Percentiles rank a stretch among this genome's conserved stretches.
Evolutionary conservation across 768 basidiomycete species (phyloP).

Genomic region (Boletus patriciae): DNA sequence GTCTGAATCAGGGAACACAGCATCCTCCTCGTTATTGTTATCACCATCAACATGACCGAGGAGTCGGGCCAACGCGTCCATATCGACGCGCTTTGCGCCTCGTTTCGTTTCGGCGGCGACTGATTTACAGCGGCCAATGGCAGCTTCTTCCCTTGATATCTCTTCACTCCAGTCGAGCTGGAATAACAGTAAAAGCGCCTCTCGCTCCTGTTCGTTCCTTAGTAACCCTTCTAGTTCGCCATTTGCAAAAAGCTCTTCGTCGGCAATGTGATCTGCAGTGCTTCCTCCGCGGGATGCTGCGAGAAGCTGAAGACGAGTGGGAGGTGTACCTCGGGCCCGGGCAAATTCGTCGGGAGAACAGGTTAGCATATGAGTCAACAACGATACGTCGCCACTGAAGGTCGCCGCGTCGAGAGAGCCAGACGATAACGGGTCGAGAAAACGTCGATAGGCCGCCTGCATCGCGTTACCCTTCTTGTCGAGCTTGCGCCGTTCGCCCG

Average conservation of each 20-base stretch:
- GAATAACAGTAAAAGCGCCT: constrained; percentile 39
- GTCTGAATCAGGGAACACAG: constrained; percentile 21
- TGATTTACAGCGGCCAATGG: background rate
- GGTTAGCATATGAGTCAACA: constrained; percentile 57
- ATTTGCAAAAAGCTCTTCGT: constrained; percentile 70
- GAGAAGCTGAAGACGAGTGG: constrained; percentile 69
- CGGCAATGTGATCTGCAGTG: constrained; percentile 48
- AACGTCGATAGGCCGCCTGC: constrained; percentile 51
- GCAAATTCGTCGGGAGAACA: constrained; percentile 35
- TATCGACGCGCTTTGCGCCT: constrained; percentile 47
- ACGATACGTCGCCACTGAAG: constrained; percentile 26
- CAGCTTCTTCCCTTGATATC: constrained; percentile 26
- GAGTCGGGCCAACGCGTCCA: constrained; percentile 55
- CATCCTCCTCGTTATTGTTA: constrained; percentile 25
- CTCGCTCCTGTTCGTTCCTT: constrained; percentile 52
- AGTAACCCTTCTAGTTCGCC: constrained; percentile 67
- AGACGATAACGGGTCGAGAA: constrained; percentile 56
- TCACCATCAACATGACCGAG: constrained; percentile 35
- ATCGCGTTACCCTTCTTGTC: constrained; percentile 31
- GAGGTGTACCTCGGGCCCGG: constrained; percentile 33
- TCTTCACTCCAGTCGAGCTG: constrained; percentile 39
- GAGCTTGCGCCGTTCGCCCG: constrained; percentile 35
- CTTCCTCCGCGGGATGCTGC: constrained; percentile 57
- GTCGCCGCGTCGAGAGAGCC: constrained; percentile 16
- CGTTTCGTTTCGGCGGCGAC: constrained; percentile 25